Conservation (phyloP, 257 asterid genomes). For the Linderniella brevidens region DNA sequence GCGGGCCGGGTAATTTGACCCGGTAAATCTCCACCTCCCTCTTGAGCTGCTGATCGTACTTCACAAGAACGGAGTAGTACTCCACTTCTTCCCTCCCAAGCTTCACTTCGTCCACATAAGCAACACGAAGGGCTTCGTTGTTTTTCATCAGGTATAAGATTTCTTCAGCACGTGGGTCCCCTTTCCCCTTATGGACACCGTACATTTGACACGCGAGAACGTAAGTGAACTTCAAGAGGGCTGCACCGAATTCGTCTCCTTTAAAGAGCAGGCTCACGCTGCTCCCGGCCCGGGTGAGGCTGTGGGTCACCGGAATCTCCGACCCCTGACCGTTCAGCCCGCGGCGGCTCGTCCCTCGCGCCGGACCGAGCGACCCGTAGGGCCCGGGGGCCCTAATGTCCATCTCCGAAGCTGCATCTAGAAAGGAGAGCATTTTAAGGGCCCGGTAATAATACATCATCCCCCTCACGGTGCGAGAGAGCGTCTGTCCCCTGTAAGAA, state of each 20-base stretch:
- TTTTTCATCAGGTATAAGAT: constrained; percentile 71
- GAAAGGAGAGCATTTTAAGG: constrained; percentile 92
- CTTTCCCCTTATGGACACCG: constrained; percentile 89
- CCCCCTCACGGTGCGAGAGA: constrained; percentile 92
- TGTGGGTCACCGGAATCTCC: constrained; percentile 28
- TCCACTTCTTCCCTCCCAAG: constrained; percentile 70
- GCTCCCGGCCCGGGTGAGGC: constrained; percentile 71
- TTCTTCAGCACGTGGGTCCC: constrained; percentile 93
- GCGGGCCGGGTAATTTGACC: constrained; percentile 89
- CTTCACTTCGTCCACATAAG: constrained; percentile 93
- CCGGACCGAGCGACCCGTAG: constrained; percentile 57
- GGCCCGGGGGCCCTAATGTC: constrained; percentile 90
- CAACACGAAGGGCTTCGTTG: constrained; percentile 97
- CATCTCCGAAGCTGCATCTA: constrained; percentile 97
- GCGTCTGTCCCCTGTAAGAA: constrained; percentile 95
- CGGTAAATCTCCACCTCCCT: constrained; percentile 94
- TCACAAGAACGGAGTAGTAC: constrained; percentile 86
- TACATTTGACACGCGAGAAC: constrained; percentile 97
- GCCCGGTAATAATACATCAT: constrained; percentile 99
- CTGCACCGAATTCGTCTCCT: constrained; percentile 95
- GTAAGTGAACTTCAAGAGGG: constrained; percentile 83
- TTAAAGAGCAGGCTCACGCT: constrained; percentile 61
- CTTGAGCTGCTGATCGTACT: constrained; percentile 60
- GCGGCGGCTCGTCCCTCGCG: constrained; percentile 28
- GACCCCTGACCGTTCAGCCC: constrained; percentile 32